Conservation (phyloP, 768 basidiomycete genomes). For the Panus rudis region DNA sequence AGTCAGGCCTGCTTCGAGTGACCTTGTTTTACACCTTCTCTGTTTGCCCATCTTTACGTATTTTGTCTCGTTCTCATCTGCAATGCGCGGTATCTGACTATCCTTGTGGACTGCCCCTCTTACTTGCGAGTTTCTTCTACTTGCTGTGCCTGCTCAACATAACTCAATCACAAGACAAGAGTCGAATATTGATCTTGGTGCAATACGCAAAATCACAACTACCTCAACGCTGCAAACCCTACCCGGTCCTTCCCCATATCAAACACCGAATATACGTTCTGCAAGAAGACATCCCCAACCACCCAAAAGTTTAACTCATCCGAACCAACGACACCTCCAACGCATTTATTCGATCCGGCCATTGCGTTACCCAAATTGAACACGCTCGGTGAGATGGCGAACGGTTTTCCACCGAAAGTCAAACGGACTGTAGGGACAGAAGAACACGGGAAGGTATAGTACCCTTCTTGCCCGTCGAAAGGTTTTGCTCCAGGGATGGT, state of each 20-base stretch:
- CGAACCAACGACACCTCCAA: conserved; percentile 28
- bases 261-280: conserved; percentile 40
- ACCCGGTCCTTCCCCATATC: conserved; percentile 23
- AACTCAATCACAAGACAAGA: too few relatives aligned
- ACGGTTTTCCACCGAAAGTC: conserved; percentile 31
- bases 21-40: too few relatives aligned
- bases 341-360: conserved; percentile 25
- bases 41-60: too few relatives aligned
- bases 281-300: conserved; percentile 35
- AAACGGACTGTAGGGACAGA: conserved; percentile 24
- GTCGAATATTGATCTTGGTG: too few relatives aligned
- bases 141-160: too few relatives aligned
- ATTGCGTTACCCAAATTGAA: conserved; percentile 37
- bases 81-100: too few relatives aligned
- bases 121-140: too few relatives aligned
- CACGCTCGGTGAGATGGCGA: conserved; percentile 26
- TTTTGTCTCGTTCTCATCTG: too few relatives aligned
- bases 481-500: conserved; percentile 24
- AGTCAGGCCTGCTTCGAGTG: too few relatives aligned
- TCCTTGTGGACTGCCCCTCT: too few relatives aligned
- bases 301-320: conserved; percentile 23
- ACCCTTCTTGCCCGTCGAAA: conserved; percentile 20
- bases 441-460: conserved; percentile 32
- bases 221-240: conserved; percentile 11
- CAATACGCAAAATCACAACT: too few relatives aligned